A percentile compares a stretch with the other conserved stretches of the same genome.
Evolutionary conservation across 139 green algal genomes (phyloP).

Genomic region (Micractinium sp.): DNA sequence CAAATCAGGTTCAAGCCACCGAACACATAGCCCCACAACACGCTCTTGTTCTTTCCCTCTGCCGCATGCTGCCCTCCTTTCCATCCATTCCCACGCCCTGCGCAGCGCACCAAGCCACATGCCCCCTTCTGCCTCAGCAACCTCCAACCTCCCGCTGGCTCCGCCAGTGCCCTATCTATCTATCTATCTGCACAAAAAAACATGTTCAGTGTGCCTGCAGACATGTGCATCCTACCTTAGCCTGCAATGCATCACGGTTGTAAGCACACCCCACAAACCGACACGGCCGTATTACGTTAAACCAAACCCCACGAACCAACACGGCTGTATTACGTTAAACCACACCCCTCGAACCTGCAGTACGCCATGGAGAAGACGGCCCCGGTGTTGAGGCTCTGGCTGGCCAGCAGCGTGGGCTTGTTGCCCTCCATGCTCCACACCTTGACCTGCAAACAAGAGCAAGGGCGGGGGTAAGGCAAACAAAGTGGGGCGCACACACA

Average conservation of each 20-base stretch:
- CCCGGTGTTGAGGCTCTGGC: conserved; percentile 77
- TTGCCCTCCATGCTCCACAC: conserved; percentile 86
- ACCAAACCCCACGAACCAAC: neutral
- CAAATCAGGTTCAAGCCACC: neutral
- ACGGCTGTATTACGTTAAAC: no score
- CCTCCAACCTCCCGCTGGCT: no score
- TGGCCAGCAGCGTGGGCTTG: conserved; percentile 69
- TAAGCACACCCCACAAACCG: no score
- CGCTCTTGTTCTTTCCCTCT: neutral
- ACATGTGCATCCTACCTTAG: neutral
- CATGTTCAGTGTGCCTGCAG: neutral
- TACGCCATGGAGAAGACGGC: conserved; percentile 81
- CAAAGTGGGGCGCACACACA: no score
- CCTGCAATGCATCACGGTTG: no score
- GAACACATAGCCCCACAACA: neutral
- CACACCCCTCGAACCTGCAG: neutral
- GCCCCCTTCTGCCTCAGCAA: conserved; percentile 1
- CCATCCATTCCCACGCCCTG: no score
- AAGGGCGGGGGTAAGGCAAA: neutral
- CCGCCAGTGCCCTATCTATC: neutral
- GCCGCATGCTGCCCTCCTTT: no score
- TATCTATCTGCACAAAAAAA: no score
- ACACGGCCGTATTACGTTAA: no score
- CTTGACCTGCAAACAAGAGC: conserved; percentile 72
- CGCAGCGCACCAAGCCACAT: no score